phyloP scores from a whole-genome alignment of 106 monocot species.

The Iris macrosiphon region DNA sequence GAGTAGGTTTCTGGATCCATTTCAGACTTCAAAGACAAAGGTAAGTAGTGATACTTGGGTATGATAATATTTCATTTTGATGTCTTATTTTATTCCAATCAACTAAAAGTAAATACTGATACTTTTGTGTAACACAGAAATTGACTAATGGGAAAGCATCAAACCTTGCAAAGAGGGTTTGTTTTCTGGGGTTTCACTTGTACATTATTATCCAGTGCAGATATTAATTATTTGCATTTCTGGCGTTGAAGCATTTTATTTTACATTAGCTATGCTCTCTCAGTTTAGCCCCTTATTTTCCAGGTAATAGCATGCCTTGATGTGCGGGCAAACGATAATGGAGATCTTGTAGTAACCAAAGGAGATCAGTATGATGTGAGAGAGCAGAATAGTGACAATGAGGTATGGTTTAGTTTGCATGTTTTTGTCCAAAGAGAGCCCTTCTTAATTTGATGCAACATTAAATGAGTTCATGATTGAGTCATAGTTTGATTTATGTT shows the following conservation, averaged over 20 bases:
- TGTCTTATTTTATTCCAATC: neutral
- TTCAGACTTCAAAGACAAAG: constrained; percentile 38
- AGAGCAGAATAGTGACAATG: constrained; percentile 58
- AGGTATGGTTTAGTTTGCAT: constrained; percentile 61
- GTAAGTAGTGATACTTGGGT: constrained; percentile 17
- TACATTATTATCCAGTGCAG: neutral
- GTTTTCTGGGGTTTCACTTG: neutral
- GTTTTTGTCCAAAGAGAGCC: too few species aligned
- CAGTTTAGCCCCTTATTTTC: constrained; percentile 8
- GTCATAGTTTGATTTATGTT: too few species aligned
- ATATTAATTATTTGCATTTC: too few species aligned
- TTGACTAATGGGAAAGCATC: constrained; percentile 43
- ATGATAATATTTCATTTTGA: neutral
- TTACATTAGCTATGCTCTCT: neutral
- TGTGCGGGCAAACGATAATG: constrained; percentile 90
- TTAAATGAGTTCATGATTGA: too few species aligned
- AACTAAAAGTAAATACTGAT: neutral
- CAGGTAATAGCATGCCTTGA: constrained; percentile 98
- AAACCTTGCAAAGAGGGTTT: constrained; percentile 91
- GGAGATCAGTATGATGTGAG: constrained; percentile 98
- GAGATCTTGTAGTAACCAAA: constrained; percentile 96
- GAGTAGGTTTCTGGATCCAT: constrained; percentile 60
- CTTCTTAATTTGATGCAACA: too few species aligned
- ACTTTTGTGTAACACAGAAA: constrained; percentile 27
- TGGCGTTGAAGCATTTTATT: too few species aligned